Evolutionary conservation across 768 basidiomycete genomes (phyloP), one percentile per base, ranked within the genome.

Genomic region (Leccinellum albellum): DNA sequence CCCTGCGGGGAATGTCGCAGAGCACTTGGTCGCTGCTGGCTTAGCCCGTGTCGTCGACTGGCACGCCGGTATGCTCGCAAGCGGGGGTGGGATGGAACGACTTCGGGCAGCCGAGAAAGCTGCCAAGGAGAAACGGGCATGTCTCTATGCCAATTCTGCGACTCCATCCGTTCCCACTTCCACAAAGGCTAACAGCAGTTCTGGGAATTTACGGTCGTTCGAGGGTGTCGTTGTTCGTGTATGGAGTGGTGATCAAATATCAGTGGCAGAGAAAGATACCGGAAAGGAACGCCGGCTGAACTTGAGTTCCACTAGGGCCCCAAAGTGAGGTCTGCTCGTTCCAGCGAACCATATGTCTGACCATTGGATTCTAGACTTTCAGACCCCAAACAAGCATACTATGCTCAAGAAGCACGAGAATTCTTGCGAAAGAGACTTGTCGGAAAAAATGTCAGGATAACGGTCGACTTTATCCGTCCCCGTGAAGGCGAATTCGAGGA

Each of bases 1-100:
- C 69, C 94, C 96, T 9, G 91, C 87, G 17, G 96, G 96, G 31
- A 97, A 97, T 73, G 88, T 99, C 24, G 94, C 94, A 13, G 92
- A 96, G 64, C 86, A 89, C 71, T 79, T 99, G 37, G 85, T 93
- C 28, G 83, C 81, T 4, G 82, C 84, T 46, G 95, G 96, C 28
- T 78, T 98, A 2, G 96, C 95, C 17, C 88, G 92, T 56, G 82
- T 98, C 50, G 88, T 98, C 57, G 95, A 96, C 69, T 98, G 95
- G 95, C 96, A 99, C 70, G 94, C 96, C 15, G 95, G 95, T 21
- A 89, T 98, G 82, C 83, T 99, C 21, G 85, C 92, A 1, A 82
- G 79, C 53, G 78, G 80, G 51, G 94, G 94, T 40, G 89, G 85
- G 5, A 91, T 98, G 84, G 93, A 95, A 65, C 86, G 85, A 42